These are phyloP conservation scores for Dioszegia crocea DNA, from an alignment of 768 basidiomycete species.

Conservation along the genomic window DNA sequence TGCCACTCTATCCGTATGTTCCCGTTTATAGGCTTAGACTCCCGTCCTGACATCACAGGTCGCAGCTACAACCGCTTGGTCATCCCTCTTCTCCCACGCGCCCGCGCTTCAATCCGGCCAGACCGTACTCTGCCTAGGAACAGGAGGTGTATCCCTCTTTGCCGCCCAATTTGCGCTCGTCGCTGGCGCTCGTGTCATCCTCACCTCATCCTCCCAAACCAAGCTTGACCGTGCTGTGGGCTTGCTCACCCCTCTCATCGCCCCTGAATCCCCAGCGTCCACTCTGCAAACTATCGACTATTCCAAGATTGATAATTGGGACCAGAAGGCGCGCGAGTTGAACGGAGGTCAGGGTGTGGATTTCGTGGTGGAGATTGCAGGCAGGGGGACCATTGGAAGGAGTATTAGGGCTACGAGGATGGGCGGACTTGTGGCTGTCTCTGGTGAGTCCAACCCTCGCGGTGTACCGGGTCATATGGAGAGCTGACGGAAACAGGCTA, in stretches of 20 bases:
- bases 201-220: slow-evolving; percentile 64
- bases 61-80: slow-evolving; percentile 65
- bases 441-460: slow-evolving; percentile 10
- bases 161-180: slow-evolving; percentile 61
- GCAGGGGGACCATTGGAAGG: slow-evolving; percentile 32
- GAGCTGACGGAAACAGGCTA: slow-evolving; percentile 19
- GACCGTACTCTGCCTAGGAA: slow-evolving; percentile 52
- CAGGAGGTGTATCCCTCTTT: slow-evolving; percentile 52
- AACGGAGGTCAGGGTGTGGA: slow-evolving; percentile 37
- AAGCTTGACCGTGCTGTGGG: slow-evolving; percentile 56
- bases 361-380: slow-evolving; percentile 41
- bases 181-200: slow-evolving; percentile 63
- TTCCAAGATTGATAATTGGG: slow-evolving; percentile 59
- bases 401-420: slow-evolving; percentile 30
- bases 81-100: slow-evolving; percentile 54
- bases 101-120: slow-evolving; percentile 58
- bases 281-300: slow-evolving; percentile 58
- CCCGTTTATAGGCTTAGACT: background rate
- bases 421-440: slow-evolving; percentile 40
- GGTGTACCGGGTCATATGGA: background rate
- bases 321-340: slow-evolving; percentile 55
- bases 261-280: slow-evolving; percentile 10
- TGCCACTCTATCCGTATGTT: slow-evolving; percentile 58
- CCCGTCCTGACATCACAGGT: background rate
- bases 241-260: slow-evolving; percentile 56